Base-by-base conservation (phyloP, 1,284 basidiomycete genomes). In the Cryptococcus neoformans region DNA sequence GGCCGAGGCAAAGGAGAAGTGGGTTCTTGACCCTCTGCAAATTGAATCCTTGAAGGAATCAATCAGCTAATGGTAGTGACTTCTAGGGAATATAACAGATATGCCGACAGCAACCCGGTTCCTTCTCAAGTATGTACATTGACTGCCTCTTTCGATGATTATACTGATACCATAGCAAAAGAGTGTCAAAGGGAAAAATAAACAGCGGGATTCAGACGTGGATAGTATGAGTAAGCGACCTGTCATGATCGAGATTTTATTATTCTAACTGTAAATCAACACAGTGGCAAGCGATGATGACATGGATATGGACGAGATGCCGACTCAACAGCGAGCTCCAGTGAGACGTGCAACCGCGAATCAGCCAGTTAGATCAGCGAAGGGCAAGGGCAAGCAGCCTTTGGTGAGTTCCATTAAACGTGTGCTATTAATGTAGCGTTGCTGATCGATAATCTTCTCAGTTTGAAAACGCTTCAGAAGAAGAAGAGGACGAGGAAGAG, bases 161-260 rank as follows among this genome's bases (percentile, higher is more conserved):
- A 41, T 41, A 11, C 10, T 41, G 40, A 11, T 41, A n/a, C 10
- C n/a, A n/a, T 10, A 11, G 40, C 40, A 11, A 52, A 64, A 69
- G 53, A 1, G 67, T 70, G 51, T 58, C 61, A 63, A 66, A 88
- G 73, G 82, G 77, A 21, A 86, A 85, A 67, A 80, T 78, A 17
- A 81, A 79, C 64, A 80, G 76, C 17, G 77, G 10, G 83, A 82
- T 44, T 89, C 88, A 2, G 72, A 74, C 1, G 83, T 83, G 34
- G 90, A 93, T 69, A 92, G 89, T 12, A 93, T 92, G 89, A 79
- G 82, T 79, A 82, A 85, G 83, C 60, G 0, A 12, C 4, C 14
- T 49, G 16, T 46, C 6, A 21, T 41, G 8, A 10, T 16, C 14
- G 9, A 2, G n/a, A 8, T 54, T 17, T 34, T 39, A 10, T 17